Evolutionary conservation across 2,329 filamentous ascomycete species (phyloP), one percentile per base, ranked within the genome.

Genomic region (Monilinia fructicola): DNA sequence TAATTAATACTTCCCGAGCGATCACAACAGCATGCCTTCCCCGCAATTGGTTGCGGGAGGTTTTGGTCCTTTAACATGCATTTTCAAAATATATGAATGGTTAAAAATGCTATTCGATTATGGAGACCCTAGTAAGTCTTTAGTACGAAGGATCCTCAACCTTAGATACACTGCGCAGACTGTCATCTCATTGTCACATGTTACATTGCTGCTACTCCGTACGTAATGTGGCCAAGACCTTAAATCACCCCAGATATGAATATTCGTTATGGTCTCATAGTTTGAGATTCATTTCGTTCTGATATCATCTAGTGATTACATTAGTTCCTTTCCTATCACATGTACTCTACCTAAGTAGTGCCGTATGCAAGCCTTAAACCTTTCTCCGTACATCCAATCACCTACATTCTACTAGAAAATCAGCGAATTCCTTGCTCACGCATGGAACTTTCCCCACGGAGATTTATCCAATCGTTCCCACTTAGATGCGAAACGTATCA

Each of bases 381-480:
- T 21, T 60, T 60, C 46, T 50, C 42, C 28, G 38, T 50, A 14
- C n/a, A 40, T 50, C 58, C 12, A 60, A 60, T 50, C 21, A 50
- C 4, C 21, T 7, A 6, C n/a, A 48, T 23, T 35, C 18, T 35
- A 18, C 11, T 35, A 23, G 21, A 4, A 23, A 38, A 21, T 12
- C 1, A 50, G 44, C 50, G 58, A 50, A 60, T 60, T 21, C 44
- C 58, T 50, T 50, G 44, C 58, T 38, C 44, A 50, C 31, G 31
- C 31, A 60, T 60, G 44, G 44, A n/a, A 50, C 44, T 60, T 60
- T 50, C 58, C 55, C 44, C 21, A 50, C 28, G n/a, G 44, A 50
- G n/a, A 40, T 50, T 42, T 50, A 26, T 50, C 44, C n/a, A 50
- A 26, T 50, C n/a, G 7, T 23, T 60, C 31, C 28, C 44, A 16